Base-by-base conservation (phyloP, 768 basidiomycete genomes). In the Leucocoprinus leucothites region DNA sequence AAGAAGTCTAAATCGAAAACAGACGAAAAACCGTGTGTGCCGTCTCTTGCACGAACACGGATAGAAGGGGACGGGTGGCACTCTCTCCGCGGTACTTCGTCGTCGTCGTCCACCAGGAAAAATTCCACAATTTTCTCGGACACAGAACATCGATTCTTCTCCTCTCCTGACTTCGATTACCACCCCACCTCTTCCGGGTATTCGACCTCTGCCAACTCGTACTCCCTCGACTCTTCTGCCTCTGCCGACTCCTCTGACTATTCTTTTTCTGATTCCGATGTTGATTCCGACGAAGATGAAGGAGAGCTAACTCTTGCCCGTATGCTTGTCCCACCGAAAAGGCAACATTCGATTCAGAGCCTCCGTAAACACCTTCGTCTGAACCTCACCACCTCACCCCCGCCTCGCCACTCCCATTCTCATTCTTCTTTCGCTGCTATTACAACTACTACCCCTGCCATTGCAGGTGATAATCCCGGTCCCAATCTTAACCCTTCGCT, bases 311-410 rank as follows among this genome's bases (percentile, higher is more conserved):
- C 84, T 63, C 74, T 90, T 38, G 83, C 86, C 14, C 77, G 78
- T 24, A 76, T 90, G 53, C 80, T 91, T 34, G 81, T 87, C 24
- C 86, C 82, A 7, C 78, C 89, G 18, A 87, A 83, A 65, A 75
- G 88, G 24, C 88, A 91, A 63, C 78, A 84, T 57, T 89, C 87
- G 16, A 89, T 90, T 58, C 80, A 75, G 61, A 89, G 87, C 65
- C 70, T 91, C 53, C 74, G 87, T 54, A 84, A 74, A 57, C 87
- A 89, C 61, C 72, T 90, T 18, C 59, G 57, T 9, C 25, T 38
- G 6, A 57, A 59, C 1, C 34, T 26, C 14, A 59, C 38, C 31
- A 44, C 41, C 19, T 25, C 26, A 25, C 18, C 19, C 13, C 18
- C 41, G 3, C 18, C n/a, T 5, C 51, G 13, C 3, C 26, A 41